A percentile compares a stretch with the other conserved stretches of the same genome.
Conservation (phyloP, 1,284 basidiomycete species). For the Schizophyllum commune region DNA sequence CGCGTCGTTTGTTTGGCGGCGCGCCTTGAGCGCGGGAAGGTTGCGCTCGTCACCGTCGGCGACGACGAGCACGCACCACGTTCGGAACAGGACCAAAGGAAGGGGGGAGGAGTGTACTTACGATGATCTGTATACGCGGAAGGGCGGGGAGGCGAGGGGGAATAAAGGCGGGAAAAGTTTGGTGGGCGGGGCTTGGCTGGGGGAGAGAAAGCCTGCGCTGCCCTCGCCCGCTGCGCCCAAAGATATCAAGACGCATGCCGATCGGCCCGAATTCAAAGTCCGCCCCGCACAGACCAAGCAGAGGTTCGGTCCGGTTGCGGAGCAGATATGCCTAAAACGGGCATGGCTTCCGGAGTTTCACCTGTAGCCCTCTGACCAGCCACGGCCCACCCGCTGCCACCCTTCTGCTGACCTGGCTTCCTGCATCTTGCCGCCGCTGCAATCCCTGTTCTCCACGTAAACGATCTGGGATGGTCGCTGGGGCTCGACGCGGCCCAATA, state of each 20-base stretch:
- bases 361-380: not conserved
- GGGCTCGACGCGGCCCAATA: too few species aligned
- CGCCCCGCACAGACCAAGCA: not conserved
- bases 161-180: not conserved
- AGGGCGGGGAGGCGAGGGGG: not conserved
- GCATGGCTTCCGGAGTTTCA: not conserved
- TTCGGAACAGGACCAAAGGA: not conserved
- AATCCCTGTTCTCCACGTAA: too few species aligned
- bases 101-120: not conserved
- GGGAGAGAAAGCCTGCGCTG: not conserved
- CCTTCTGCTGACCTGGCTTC: too few species aligned
- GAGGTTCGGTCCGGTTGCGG: not conserved
- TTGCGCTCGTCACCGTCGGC: not conserved
- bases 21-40: not conserved
- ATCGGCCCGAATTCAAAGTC: not conserved
- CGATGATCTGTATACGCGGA: not conserved
- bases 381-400: not conserved
- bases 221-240: not conserved
- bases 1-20: not conserved
- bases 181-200: not conserved
- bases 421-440: too few species aligned
- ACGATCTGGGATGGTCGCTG: too few species aligned
- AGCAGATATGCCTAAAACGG: not conserved
- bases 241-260: not conserved
- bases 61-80: not conserved